A percentile compares a stretch with the other conserved stretches of the same genome.
Evolutionary conservation across 1,284 basidiomycete species (phyloP).

Genomic region (Somion occarium): DNA sequence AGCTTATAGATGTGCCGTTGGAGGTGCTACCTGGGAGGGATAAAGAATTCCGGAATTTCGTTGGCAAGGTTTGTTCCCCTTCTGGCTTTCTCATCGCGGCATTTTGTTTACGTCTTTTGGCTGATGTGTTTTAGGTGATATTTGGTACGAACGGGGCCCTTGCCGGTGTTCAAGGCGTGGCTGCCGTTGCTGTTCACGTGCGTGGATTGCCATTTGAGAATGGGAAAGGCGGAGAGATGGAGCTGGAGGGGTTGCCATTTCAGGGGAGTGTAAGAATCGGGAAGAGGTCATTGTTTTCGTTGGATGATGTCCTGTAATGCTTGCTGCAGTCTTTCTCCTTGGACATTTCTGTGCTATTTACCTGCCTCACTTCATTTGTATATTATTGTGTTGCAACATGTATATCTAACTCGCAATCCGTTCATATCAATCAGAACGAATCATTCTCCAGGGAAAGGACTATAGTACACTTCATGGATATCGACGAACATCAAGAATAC

Average conservation of each 20-base stretch:
- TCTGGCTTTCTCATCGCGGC: neutral
- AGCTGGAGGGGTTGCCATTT: conserved; percentile 60
- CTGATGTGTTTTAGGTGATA: conserved; percentile 43
- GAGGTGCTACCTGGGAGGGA: conserved; percentile 71
- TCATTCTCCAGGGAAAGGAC: too few species aligned
- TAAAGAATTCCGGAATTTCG: conserved; percentile 66
- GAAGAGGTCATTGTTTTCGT: conserved; percentile 36
- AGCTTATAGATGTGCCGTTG: conserved; percentile 65
- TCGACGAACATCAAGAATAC: too few species aligned
- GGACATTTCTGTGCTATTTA: neutral
- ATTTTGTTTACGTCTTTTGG: conserved; percentile 3
- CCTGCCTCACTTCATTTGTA: neutral
- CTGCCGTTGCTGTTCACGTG: conserved; percentile 55
- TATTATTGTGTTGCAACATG: neutral
- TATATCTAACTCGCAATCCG: too few species aligned
- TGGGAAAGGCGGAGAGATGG: conserved; percentile 40
- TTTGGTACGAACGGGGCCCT: conserved; percentile 61
- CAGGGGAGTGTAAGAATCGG: conserved; percentile 60
- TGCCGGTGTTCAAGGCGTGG: conserved; percentile 64
- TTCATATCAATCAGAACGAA: too few species aligned
- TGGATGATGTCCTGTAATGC: neutral
- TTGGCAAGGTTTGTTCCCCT: conserved; percentile 54
- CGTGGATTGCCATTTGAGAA: conserved; percentile 53
- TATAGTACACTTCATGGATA: too few species aligned
- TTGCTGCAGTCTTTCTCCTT: too few species aligned